Evolutionary conservation across 768 basidiomycete genomes (phyloP), one percentile per base, ranked within the genome.

Genomic region (Rhodosporidiobolus odoratus): DNA sequence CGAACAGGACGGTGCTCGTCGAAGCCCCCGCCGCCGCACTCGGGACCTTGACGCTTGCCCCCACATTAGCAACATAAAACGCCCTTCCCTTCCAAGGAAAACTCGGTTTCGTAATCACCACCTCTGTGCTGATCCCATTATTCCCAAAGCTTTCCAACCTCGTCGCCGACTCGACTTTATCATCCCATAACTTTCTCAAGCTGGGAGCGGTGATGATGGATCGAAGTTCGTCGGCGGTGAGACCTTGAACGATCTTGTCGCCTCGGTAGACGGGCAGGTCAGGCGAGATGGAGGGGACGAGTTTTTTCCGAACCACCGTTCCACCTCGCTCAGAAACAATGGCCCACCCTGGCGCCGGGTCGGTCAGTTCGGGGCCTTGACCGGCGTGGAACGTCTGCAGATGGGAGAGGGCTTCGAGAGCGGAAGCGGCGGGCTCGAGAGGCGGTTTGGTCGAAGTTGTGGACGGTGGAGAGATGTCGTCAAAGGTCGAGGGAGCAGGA

Each of bases 71-170:
- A 2, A 92, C 78, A 75, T 89, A 87, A 79, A 96, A 91, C 3
- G 91, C 90, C 38, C 96, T 83, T 76, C 91, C 91, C 57, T 92
- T 84, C 81, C 96, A 95, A 7, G 94, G 92, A 93, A 0, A 88
- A 87, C 37, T 38, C 32, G 88, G 87, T 76, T 89, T 92, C 41
- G 85, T 84, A 2, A 86, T 85, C 7, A 87, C 73, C 2, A 64
- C 76, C 27, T 84, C 82, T 0, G 91, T 92, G 61, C 85, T 83
- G 8, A 87, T 85, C 21, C 86, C 87, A 13, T n/a, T n/a, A n/a
- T 86, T 85, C 1, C 91, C 91, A 78, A 87, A 96, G 45, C 87
- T 85, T 78, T 95, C 88, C 25, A 98, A 81, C 7, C 86, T 80
- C 19, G 80, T 81, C 10, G 83, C 85, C n/a, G 85, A 86, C 68